Base-by-base conservation (phyloP, 768 basidiomycete genomes). In the Naganishia randhawae region DNA sequence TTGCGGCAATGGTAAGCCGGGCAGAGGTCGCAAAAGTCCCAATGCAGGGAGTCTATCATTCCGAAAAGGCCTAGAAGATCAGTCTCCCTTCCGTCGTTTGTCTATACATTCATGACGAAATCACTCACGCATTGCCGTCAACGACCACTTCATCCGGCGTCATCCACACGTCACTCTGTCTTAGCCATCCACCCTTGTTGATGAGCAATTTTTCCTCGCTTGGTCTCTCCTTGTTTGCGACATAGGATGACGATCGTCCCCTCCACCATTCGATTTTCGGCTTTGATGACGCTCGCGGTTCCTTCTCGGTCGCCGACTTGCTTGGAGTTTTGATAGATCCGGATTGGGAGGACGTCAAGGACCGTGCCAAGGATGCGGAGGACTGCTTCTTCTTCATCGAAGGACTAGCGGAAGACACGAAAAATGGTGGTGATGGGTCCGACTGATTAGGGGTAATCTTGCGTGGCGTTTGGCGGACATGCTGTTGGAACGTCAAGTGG, bases 311-410 rank as follows among this genome's bases (percentile, higher is more conserved):
- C 22, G 37, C 39, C 11, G n/a, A n/a, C 39, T 61, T 61, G 22
- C 39, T 39, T 7, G 57, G 57, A n/a, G 57, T 61, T n/a, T 19
- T 39, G 35, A 61, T 61, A n/a, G 57, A 61, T 27, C 57, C 57
- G 57, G 57, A 61, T 29, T 61, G 57, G 2, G 37, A 41, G 7
- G 57, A 61, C 3, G 13, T 29, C n/a, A 61, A 37, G 27, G 57
- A 61, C 16, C 57, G 57, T 13, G 57, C 35, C 1, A 61, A 25
- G n/a, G 57, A 61, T 29, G 39, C 29, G 1, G 57, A 61, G 17
- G 57, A 61, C 39, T 61, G 57, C 29, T 61, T 61, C 57, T 61
- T 61, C 57, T 61, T 61, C 37, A 61, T 61, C 3, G 57, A 61
- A 1, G 57, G 57, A 29, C 57, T 61, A 16, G 57, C 35, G 11